These are phyloP conservation scores for Raphanus raphanistrum DNA, from an alignment of 345 rosid genomes.

Conservation along the genomic window DNA sequence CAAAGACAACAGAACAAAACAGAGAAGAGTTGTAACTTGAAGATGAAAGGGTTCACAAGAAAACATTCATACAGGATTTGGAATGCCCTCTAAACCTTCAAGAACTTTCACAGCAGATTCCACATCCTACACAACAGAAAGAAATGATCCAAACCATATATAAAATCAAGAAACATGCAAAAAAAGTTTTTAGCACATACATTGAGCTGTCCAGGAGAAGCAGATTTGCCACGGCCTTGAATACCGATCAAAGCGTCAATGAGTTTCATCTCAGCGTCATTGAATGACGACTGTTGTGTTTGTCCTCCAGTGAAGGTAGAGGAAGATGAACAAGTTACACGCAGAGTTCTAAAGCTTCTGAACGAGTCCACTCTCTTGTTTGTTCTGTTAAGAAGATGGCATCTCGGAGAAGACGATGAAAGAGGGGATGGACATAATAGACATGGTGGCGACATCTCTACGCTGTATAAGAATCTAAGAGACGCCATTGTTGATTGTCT, in stretches of 20 bases:
- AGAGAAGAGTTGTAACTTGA: not conserved
- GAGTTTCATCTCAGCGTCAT: constrained; percentile 65
- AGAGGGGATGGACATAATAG: constrained; percentile 26
- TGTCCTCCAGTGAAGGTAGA: constrained; percentile 33
- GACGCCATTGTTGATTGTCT: constrained; percentile 26
- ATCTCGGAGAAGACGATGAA: constrained; percentile 26
- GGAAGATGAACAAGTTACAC: constrained; percentile 32
- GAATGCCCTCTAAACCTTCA: constrained; percentile 67
- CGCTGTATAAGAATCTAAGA: constrained; percentile 22
- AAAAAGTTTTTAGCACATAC: constrained; percentile 32
- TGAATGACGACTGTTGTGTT: constrained; percentile 46
- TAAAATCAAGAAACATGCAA: constrained; percentile 1
- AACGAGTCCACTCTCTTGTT: not conserved
- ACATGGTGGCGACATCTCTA: constrained; percentile 33
- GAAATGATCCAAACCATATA: not conserved
- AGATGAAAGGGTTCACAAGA: not conserved
- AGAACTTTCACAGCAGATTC: constrained; percentile 70
- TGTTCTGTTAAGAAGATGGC: not conserved
- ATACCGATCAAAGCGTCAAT: constrained; percentile 85
- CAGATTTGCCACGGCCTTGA: constrained; percentile 93
- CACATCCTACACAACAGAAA: constrained; percentile 55
- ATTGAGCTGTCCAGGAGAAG: constrained; percentile 71
- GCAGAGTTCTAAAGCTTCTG: constrained; percentile 10
- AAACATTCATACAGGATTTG: constrained; percentile 60
- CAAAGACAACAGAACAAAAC: constrained; percentile 2